Percentiles rank a stretch among this genome's conserved stretches.
Evolutionary conservation across 441 rosid genomes (phyloP).

Genomic region (Populus hybrid): DNA sequence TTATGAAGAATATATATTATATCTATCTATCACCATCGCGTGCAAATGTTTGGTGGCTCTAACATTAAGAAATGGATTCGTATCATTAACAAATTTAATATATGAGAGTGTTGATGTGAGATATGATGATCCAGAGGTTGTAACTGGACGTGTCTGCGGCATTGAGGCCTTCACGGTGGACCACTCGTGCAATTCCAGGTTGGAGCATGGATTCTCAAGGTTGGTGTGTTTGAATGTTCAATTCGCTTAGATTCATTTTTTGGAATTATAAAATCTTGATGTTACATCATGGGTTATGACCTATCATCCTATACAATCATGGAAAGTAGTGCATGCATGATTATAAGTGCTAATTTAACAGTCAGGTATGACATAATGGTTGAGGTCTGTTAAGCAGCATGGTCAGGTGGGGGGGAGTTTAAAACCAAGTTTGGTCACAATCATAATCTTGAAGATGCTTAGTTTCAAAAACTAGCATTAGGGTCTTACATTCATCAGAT

Average conservation of each 20-base stretch:
- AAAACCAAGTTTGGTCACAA: too few relatives aligned
- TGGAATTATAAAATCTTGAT: not conserved
- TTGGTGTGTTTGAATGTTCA: not conserved
- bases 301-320: not conserved
- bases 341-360: too few relatives aligned
- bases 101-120: too few relatives aligned
- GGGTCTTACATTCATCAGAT: too few relatives aligned
- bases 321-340: not conserved
- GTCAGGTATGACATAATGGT: too few relatives aligned
- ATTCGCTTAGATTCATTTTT: not conserved
- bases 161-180: not conserved
- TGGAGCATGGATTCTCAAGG: constrained; percentile 7
- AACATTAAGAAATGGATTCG: too few relatives aligned
- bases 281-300: not conserved
- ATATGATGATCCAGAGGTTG: not conserved
- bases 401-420: too few relatives aligned
- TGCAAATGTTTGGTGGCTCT: not conserved
- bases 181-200: constrained; percentile 14
- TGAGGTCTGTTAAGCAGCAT: too few relatives aligned
- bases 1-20: too few relatives aligned
- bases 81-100: not conserved
- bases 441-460: too few relatives aligned
- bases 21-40: not conserved
- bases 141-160: not conserved
- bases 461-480: too few relatives aligned